These are phyloP conservation scores for Coemansia sp. DNA, from an alignment of 192 early-diverging fungal genomes.

Conservation along the genomic window DNA sequence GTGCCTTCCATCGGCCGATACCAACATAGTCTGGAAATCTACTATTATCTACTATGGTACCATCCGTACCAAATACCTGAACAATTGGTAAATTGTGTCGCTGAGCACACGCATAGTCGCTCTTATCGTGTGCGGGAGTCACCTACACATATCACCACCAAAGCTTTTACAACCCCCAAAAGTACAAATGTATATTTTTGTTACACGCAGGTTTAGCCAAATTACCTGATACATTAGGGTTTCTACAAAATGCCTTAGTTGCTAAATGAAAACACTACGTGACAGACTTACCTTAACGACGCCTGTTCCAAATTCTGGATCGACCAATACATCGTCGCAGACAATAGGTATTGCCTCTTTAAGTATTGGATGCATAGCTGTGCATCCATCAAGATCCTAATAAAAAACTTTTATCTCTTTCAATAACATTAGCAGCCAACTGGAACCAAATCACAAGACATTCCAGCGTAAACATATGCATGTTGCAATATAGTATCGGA, in stretches of 20 bases:
- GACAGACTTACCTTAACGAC: slow-evolving; percentile 77
- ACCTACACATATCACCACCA: slow-evolving; percentile 56
- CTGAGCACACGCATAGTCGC: slow-evolving; percentile 86
- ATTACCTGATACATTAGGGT: neutral
- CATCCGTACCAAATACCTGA: slow-evolving; percentile 83
- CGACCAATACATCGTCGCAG: slow-evolving; percentile 76
- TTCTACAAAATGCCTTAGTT: neutral
- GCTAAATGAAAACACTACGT: neutral
- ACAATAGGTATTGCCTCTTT: slow-evolving; percentile 79
- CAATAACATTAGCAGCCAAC: neutral
- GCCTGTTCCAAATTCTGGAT: slow-evolving; percentile 92
- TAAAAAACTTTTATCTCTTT: neutral
- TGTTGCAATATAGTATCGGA: neutral
- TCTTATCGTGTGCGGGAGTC: slow-evolving; percentile 92
- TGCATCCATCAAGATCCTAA: slow-evolving; percentile 64
- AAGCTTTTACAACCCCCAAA: neutral
- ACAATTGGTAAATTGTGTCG: slow-evolving; percentile 77
- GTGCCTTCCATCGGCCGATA: slow-evolving; percentile 79
- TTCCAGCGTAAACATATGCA: neutral
- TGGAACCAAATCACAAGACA: neutral
- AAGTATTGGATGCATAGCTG: slow-evolving; percentile 81
- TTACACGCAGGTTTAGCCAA: neutral
- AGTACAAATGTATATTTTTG: neutral
- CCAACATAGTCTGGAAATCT: slow-evolving; percentile 18
- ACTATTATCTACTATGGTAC: slow-evolving; percentile 55